These are phyloP conservation scores for Aspergillus japonicus DNA, from an alignment of 2,329 filamentous ascomycete genomes.

Conservation along the genomic window DNA sequence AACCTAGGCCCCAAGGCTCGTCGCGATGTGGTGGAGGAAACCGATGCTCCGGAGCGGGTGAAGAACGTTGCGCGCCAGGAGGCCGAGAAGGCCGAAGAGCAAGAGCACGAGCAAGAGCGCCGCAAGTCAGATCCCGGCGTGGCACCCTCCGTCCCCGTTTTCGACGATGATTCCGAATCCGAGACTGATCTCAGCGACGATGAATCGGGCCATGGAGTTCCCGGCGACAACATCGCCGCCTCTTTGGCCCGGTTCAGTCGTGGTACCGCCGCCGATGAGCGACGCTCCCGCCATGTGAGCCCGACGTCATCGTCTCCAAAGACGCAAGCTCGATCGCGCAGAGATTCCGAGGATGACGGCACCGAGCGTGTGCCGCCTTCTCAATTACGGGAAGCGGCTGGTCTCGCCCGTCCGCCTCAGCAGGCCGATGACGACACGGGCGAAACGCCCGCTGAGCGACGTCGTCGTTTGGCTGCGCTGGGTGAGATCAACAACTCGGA, in stretches of 20 bases:
- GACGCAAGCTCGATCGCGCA: conserved; percentile 22
- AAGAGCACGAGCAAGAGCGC: conserved; percentile 28
- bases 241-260: conserved; percentile 39
- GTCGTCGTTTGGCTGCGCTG: conserved; percentile 47
- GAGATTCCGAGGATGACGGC: conserved; percentile 45
- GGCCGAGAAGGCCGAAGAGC: conserved; percentile 27
- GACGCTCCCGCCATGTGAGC: conserved; percentile 36
- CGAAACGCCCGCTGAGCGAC: conserved; percentile 48
- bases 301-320: conserved; percentile 24
- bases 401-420: conserved; percentile 26
- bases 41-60: conserved; percentile 40
- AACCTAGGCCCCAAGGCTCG: conserved; percentile 60
- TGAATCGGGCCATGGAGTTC: conserved; percentile 25
- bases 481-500: conserved; percentile 34
- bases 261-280: conserved; percentile 39
- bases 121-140: conserved; percentile 22
- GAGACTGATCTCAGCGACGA: conserved; percentile 27
- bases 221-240: conserved; percentile 37
- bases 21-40: conserved; percentile 46
- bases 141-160: conserved; percentile 11
- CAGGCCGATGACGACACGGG: conserved; percentile 37
- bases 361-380: conserved; percentile 44
- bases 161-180: conserved; percentile 24
- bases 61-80: conserved; percentile 39
- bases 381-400: conserved; percentile 33